Evolutionary conservation across 2,329 filamentous ascomycete species (phyloP), one percentile per base, ranked within the genome.

Genomic region (Sordariomycetes sp.): DNA sequence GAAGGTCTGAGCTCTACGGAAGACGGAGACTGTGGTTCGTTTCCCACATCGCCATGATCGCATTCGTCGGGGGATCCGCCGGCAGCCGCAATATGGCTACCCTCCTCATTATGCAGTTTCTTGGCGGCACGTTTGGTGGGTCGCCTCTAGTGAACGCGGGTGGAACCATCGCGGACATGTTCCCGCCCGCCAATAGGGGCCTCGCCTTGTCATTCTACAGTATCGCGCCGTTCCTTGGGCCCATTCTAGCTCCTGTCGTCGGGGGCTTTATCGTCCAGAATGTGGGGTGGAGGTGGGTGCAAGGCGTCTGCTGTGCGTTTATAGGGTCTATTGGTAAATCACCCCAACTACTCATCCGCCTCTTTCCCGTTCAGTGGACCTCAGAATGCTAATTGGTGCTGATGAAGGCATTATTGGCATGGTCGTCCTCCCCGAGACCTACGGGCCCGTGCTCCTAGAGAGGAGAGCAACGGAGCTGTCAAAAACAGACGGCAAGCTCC

Each of bases 61-160:
- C 87, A n/a, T 85, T 86, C 66, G 76, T 81, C 63, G 69, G 75
- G 58, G 83, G 81, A 3, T 85, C 85, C 64, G 69, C 77, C 58
- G 73, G 79, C 10, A 72, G 79, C 0, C 72, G 80, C 59, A 83
- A 79, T 62, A 82, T 86, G 60, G 73, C 72, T 54, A 79, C 80
- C 1, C 72, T 90, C 2, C 71, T 89, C 35, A 76, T 87, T n/a
- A 74, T 88, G 46, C 80, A 86, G n/a, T 89, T 89, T 70, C 79
- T 89, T 57, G 80, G 80, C 24, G 83, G 84, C 46, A 70, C 79
- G 7, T 86, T 86, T 63, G 85, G 82, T 4, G 81, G 81, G 0
- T 82, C 82, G 0, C 80, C 83, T 1, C 69, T 87, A 60, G 84
- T 82, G 11, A 86, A 86, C 62, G 78, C 80, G 1, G 82, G 82